Conservation (phyloP, 2,329 filamentous ascomycete species). For the Colletotrichum australisinense region DNA sequence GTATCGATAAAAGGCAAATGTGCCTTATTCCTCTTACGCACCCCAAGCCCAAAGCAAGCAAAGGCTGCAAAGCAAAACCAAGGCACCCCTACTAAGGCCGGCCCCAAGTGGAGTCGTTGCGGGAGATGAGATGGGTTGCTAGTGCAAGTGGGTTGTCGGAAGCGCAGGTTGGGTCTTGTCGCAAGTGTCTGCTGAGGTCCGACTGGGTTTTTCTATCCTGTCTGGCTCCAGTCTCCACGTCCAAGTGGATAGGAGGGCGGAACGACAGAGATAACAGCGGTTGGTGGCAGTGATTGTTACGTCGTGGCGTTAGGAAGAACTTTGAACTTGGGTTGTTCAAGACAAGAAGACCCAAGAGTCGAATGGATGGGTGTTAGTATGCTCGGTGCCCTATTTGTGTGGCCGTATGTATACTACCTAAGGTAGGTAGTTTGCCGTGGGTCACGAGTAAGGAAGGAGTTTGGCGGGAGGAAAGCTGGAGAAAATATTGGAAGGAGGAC, state of each 20-base stretch:
- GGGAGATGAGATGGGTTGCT: conserved; percentile 34
- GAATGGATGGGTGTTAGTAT: not conserved
- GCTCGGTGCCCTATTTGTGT: too few species aligned
- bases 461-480: not conserved
- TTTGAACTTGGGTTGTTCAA: too few species aligned
- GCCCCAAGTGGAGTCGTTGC: conserved; percentile 29
- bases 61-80: not conserved
- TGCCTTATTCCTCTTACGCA: not conserved
- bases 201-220: conserved; percentile 11
- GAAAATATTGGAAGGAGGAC: conserved; percentile 1
- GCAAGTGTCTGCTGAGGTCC: conserved; percentile 24
- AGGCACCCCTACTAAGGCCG: conserved; percentile 12
- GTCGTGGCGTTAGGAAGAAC: conserved; percentile 19
- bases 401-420: too few species aligned
- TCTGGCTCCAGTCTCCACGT: conserved; percentile 19
- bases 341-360: not conserved
- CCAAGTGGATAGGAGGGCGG: conserved; percentile 15
- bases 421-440: not conserved
- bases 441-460: not conserved
- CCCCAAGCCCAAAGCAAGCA: not conserved
- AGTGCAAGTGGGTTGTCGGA: conserved; percentile 26
- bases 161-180: conserved; percentile 23
- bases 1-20: conserved; percentile 28
- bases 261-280: conserved; percentile 28
- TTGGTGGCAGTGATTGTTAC: conserved; percentile 13